Evolutionary conservation across 2,329 filamentous ascomycete species (phyloP).

Genomic region (Blastomyces silverae): DNA sequence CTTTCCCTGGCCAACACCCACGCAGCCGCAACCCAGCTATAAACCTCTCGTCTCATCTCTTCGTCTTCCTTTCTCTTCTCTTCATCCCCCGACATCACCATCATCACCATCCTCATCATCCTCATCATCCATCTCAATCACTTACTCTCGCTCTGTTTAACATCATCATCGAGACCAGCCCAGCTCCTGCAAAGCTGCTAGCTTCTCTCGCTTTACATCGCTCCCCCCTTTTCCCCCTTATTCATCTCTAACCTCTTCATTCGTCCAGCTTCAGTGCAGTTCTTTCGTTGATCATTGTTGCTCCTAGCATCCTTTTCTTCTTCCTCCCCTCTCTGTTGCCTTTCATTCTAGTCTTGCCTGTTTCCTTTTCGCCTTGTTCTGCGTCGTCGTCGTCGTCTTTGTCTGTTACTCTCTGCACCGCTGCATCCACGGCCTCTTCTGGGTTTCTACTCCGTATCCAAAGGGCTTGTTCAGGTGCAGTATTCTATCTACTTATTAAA

Average conservation of each 20-base stretch:
- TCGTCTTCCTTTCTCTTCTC: conserved; percentile 20
- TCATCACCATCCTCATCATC: conserved; percentile 22
- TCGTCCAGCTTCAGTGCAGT: conserved; percentile 13
- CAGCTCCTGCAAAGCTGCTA: background rate
- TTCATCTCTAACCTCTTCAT: conserved; percentile 24
- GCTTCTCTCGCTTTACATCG: conserved; percentile 47
- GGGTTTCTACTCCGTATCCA: conserved; percentile 16
- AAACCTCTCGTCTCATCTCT: conserved; percentile 18
- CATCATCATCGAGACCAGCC: conserved; percentile 17
- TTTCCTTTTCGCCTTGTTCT: conserved; percentile 25
- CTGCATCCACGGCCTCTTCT: conserved; percentile 13
- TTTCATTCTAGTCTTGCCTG: conserved; percentile 27
- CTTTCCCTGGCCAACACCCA: conserved; percentile 10
- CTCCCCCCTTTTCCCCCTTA: conserved; percentile 51
- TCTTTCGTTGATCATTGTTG: conserved; percentile 33
- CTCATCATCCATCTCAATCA: conserved; percentile 21
- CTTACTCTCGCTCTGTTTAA: conserved; percentile 25
- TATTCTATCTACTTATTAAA: conserved; percentile 3
- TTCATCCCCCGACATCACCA: conserved; percentile 8
- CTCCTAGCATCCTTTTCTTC: conserved; percentile 55
- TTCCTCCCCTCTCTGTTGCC: conserved; percentile 54
- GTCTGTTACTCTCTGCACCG: conserved; percentile 13
- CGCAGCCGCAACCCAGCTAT: background rate
- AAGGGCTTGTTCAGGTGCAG: conserved; percentile 12
- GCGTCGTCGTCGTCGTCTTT: conserved; percentile 21